These are phyloP conservation scores for Macrophomina tecta DNA, from an alignment of 2,329 filamentous ascomycete species.

Conservation along the genomic window DNA sequence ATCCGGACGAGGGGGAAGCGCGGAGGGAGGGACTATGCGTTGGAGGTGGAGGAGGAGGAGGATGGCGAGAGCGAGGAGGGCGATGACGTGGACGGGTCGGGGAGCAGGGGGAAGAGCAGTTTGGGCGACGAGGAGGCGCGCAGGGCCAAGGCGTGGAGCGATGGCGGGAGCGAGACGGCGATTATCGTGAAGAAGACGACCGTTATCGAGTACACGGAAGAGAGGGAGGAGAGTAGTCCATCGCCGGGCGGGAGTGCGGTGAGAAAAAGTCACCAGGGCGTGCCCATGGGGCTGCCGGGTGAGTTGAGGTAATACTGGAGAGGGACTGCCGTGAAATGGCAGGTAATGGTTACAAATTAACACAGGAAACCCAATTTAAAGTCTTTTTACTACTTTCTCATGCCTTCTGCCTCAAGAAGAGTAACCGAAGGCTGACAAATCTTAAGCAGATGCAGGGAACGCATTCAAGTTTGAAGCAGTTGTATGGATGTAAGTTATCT, in stretches of 20 bases:
- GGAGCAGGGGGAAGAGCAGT: not conserved
- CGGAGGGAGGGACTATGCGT: no score
- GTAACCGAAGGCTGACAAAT: no score
- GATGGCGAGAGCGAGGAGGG: not conserved
- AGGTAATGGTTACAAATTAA: no score
- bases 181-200: slow-evolving; percentile 8
- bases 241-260: not conserved
- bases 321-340: not conserved
- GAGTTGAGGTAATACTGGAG: not conserved
- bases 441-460: no score
- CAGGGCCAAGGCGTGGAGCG: not conserved
- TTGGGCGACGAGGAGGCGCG: not conserved
- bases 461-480: no score
- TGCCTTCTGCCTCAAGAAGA: no score
- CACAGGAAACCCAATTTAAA: no score
- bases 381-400: no score
- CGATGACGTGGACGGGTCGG: not conserved
- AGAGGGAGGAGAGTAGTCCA: not conserved
- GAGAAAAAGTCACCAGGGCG: not conserved
- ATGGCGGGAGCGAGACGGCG: slow-evolving; percentile 5
- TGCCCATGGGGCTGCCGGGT: not conserved
- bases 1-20: not conserved
- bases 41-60: not conserved
- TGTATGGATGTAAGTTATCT: no score
- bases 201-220: not conserved